Evolutionary conservation across 345 rosid species (phyloP).

Genomic region (Citrus glauca): DNA sequence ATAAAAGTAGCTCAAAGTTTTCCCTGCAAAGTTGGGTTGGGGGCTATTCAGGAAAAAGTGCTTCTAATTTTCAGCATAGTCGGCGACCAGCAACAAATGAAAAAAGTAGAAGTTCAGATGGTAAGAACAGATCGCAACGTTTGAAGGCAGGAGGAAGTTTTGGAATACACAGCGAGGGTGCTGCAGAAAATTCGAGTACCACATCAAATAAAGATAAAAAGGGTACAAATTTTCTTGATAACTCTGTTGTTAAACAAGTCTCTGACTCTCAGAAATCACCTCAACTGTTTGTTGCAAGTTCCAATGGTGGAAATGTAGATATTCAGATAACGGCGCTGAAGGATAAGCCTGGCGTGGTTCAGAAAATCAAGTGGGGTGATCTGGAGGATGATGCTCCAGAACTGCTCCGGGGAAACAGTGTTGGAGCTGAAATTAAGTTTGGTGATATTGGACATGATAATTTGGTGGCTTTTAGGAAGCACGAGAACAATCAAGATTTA

Average conservation of each 20-base stretch:
- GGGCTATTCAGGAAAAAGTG: constrained; percentile 41
- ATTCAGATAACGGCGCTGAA: constrained; percentile 9
- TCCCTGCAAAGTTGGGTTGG: constrained; percentile 46
- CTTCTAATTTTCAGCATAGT: constrained; percentile 23
- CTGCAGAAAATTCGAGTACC: constrained; percentile 22
- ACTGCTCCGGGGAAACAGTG: constrained; percentile 24
- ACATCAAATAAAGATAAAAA: constrained; percentile 22
- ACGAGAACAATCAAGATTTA: constrained; percentile 17
- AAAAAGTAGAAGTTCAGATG: constrained; percentile 23
- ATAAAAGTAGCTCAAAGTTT: constrained; percentile 47
- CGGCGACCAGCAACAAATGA: constrained; percentile 24
- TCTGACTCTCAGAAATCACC: constrained; percentile 12
- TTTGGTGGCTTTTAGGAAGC: constrained; percentile 24
- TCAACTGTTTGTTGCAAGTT: constrained; percentile 14
- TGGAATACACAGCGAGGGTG: constrained; percentile 7
- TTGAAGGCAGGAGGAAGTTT: constrained; percentile 22
- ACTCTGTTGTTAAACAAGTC: constrained; percentile 25
- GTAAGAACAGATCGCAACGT: constrained; percentile 25
- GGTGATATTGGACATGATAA: constrained; percentile 26
- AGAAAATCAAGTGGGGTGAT: constrained; percentile 60
- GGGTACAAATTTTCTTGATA: constrained; percentile 9
- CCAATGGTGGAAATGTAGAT: constrained; percentile 19
- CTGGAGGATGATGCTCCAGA: constrained; percentile 46
- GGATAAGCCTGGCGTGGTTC: constrained; percentile 27
- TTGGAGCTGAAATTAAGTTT: constrained; percentile 32